Evolutionary conservation across 1,284 basidiomycete genomes (phyloP), one percentile per base, ranked within the genome.

Genomic region (Moesziomyces sp.): DNA sequence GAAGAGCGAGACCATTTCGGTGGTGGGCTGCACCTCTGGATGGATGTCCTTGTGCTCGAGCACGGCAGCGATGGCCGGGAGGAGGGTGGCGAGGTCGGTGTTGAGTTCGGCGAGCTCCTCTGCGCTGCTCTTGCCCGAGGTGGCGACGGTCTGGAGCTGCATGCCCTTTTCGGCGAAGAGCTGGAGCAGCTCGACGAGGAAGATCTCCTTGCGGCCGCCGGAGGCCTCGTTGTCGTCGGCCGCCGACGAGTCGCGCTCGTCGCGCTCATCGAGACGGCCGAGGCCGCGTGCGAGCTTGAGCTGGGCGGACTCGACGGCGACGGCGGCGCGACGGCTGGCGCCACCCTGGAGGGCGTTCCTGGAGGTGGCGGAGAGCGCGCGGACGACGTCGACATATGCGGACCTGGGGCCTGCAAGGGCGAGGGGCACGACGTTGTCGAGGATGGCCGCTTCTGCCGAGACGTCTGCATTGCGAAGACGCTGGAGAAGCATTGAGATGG

Each of bases 151-250:
- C 84, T 97, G 94, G 23, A 96, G 93, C 13, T 91, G 91, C 16
- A 94, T 90, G 23, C 93, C 95, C 84, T 95, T 95, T 79, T 97
- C 95, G 18, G 90, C 89, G 81, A 97, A 97, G 18, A 97, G 87
- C 3, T 89, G 89, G 45, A 98, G 87, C 9, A 97, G 87, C 83
- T 97, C 94, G 30, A 90, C 86, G n/a, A 98, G 87, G 83, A 94
- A 97, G 51, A 78, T 60, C 67, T 80, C 73, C 62, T 83, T 83
- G 47, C 80, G 74, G 28, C 78, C 74, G 24, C 59, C 64, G 16
- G 64, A 40, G 55, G 91, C 88, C 2, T 93, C 95, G 84, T 94
- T 93, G 5, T 93, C 93, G 4, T 93, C 92, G 21, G 94, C 86
- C 13, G 94, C 89, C 90, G 93, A 52, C 30, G 63, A 52, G 43